Evolutionary conservation across 441 rosid genomes (phyloP).

Genomic region (Erodium texanum): DNA sequence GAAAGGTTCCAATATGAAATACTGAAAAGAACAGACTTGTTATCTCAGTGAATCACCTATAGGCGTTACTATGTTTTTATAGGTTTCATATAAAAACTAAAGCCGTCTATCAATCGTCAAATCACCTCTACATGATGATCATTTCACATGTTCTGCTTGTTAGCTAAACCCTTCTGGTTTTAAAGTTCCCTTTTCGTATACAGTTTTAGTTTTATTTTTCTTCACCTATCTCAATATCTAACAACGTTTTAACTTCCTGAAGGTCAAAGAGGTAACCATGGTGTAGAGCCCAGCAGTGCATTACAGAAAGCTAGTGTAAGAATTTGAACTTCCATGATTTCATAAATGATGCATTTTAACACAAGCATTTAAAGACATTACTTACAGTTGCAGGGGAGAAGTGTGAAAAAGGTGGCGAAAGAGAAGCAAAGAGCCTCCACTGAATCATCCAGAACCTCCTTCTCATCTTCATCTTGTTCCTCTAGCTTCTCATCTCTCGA

Average conservation of each 20-base stretch:
- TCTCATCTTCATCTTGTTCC: conserved; percentile 71
- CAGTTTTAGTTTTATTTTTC: neutral
- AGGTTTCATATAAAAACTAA: too few species aligned
- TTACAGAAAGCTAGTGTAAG: conserved; percentile 43
- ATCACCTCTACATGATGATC: neutral
- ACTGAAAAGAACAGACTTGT: neutral
- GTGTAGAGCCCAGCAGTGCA: conserved; percentile 26
- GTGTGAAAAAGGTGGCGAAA: conserved; percentile 36
- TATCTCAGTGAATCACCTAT: neutral
- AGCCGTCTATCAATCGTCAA: neutral
- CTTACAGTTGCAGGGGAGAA: conserved; percentile 49
- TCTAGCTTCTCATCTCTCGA: conserved; percentile 63
- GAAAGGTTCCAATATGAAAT: neutral
- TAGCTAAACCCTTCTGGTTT: too few species aligned
- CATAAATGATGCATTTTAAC: neutral
- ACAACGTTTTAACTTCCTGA: conserved; percentile 14
- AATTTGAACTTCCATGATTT: neutral
- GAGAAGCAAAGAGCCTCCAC: conserved; percentile 53
- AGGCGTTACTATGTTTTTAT: neutral
- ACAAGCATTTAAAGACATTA: conserved; percentile 12
- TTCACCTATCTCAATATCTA: neutral
- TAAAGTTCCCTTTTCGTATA: neutral
- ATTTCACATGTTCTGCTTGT: too few species aligned
- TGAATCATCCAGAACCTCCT: conserved; percentile 68
- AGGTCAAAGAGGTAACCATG: conserved; percentile 42